phyloP scores from a whole-genome alignment of 1,284 basidiomycete genomes.

The Leccinum subfulvum region DNA sequence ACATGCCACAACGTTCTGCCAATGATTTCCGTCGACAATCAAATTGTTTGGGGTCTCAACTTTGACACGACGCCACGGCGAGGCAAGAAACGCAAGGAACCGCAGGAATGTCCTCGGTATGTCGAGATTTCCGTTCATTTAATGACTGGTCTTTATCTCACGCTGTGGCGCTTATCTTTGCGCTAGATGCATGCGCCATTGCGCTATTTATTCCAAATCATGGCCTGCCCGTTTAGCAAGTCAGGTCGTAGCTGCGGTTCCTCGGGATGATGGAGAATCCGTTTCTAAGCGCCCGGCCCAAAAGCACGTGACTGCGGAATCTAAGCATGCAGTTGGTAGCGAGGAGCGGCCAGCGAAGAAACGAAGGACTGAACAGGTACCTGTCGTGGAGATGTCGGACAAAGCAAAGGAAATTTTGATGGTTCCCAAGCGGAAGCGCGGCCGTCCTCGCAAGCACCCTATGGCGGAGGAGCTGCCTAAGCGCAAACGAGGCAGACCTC shows the following conservation, averaged over 20 bases:
- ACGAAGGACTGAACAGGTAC: conserved; percentile 38
- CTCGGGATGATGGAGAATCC: conserved; percentile 52
- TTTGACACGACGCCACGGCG: conserved; percentile 43
- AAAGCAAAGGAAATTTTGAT: conserved; percentile 37
- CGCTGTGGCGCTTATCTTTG: conserved; percentile 14
- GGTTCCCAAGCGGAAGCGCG: conserved; percentile 35
- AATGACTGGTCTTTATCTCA: conserved; percentile 19
- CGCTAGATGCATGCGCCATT: conserved; percentile 70
- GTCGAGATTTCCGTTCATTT: conserved; percentile 29
- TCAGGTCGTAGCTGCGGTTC: conserved; percentile 45
- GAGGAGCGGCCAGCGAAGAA: conserved; percentile 46
- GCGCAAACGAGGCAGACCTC: conserved; percentile 37
- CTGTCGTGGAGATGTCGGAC: conserved; percentile 37
- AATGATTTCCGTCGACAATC: conserved; percentile 67
- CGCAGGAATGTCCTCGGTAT: conserved; percentile 72
- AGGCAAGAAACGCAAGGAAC: conserved; percentile 55
- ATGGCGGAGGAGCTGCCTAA: conserved; percentile 34
- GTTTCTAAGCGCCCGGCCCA: conserved; percentile 45
- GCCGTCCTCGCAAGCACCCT: conserved; percentile 38
- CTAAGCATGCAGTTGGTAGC: conserved; percentile 49
- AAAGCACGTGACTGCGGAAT: conserved; percentile 50
- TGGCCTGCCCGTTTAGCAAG: conserved; percentile 66
- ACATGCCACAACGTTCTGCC: conserved; percentile 69
- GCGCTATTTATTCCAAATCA: conserved; percentile 63
- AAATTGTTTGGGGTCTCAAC: conserved; percentile 69